Base-by-base conservation (phyloP, 2,329 filamentous ascomycete species). In the Colletotrichum navitas region DNA sequence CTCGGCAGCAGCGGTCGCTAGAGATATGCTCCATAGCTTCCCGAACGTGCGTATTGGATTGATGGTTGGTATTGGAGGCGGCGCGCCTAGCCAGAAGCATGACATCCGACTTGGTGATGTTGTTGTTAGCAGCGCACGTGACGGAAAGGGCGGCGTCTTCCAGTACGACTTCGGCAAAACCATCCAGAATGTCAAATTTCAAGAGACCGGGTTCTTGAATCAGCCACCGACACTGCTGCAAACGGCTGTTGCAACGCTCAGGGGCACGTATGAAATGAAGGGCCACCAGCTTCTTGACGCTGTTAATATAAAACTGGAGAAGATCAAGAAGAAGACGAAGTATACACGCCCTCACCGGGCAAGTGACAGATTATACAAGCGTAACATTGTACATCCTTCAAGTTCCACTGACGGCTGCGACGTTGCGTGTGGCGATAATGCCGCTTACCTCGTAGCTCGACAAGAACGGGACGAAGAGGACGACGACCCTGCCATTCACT, bases 401-500 rank as follows among this genome's bases (percentile, higher is more conserved):
- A 36, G 16, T 14, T 36, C 52, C 11, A 1, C 16, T 3, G 14
- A 49, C 5, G 16, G 21, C 11, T 56, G 51, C 41, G 14, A 12
- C 2, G 5, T 18, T 2, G 32, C 8, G 21, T 51, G 52, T 26
- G 39, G 24, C 12, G 41, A 39, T n/a, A 12, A 34, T n/a, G 16
- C 32, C 3, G 18, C 21, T 5, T 6, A 63, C 21, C 4, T 64
- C 0, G 26, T 64, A 16, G 10, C 21, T 4, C 34, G 59, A 4
- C 3, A 10, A 0, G 5, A 68, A 36, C 71, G 74, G 1, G n/a
- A 5, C 18, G 62, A 74, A 26, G 29, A 73, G 0, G 65, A 70
- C 0, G 61, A 73, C 16, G 52, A 77, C 11, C 75, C 72, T 2
- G 67, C 66, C 1, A 66, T 78, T 10, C 74, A 82, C 64, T 80